A percentile compares a stretch with the other conserved stretches of the same genome.
Evolutionary conservation across 1,284 basidiomycete genomes (phyloP).

Genomic region (Phellopilus nigrolimitatus): DNA sequence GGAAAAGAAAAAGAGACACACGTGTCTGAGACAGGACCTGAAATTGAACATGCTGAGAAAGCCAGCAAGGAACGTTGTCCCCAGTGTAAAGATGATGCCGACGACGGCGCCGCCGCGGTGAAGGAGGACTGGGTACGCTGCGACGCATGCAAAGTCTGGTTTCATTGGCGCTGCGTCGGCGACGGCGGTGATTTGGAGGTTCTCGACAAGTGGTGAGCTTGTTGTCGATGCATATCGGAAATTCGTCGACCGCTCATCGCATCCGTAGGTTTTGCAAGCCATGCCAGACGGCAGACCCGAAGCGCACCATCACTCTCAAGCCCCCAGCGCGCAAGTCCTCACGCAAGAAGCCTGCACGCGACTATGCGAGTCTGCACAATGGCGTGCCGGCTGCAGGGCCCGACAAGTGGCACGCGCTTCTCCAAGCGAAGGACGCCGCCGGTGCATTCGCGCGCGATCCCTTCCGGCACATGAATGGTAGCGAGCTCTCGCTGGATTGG

Average conservation of each 20-base stretch:
- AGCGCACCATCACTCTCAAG: slow-evolving; percentile 64
- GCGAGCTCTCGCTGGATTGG: slow-evolving; percentile 67
- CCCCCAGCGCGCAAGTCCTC: slow-evolving; percentile 73
- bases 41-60: not conserved
- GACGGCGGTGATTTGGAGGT: slow-evolving; percentile 56
- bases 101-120: slow-evolving; percentile 8
- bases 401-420: slow-evolving; percentile 59
- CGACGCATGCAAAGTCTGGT: slow-evolving; percentile 75
- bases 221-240: not conserved
- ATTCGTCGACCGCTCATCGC: not conserved
- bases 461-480: slow-evolving; percentile 65
- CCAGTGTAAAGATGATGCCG: slow-evolving; percentile 20
- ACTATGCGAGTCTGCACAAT: slow-evolving; percentile 68
- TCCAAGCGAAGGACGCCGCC: slow-evolving; percentile 48
- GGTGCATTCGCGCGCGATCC: slow-evolving; percentile 46
- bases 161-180: slow-evolving; percentile 77
- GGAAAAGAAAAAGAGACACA: slow-evolving; percentile 2
- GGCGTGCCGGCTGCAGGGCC: slow-evolving; percentile 51
- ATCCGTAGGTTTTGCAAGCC: slow-evolving; percentile 60
- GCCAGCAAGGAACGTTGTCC: slow-evolving; percentile 21
- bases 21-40: slow-evolving; percentile 1
- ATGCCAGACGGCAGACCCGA: slow-evolving; percentile 56
- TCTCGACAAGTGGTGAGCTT: slow-evolving; percentile 52
- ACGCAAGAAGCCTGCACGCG: slow-evolving; percentile 63
- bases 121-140: slow-evolving; percentile 34